A percentile compares a stretch with the other conserved stretches of the same genome.
phyloP scores from a whole-genome alignment of 768 basidiomycete genomes.

The Auriscalpium vulgare region DNA sequence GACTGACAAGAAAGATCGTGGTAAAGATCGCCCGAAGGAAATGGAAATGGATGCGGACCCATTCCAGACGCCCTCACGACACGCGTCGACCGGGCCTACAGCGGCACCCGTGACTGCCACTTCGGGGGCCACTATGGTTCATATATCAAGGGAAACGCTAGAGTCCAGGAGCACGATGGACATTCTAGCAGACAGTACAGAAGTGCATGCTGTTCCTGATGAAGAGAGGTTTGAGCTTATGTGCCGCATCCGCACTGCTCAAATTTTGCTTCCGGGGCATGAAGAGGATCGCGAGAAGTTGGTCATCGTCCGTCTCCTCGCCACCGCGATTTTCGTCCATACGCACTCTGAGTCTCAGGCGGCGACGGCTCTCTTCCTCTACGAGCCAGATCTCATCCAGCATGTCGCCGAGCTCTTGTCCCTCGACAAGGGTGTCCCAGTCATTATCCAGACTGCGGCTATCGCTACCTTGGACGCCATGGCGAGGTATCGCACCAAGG shows the following conservation, averaged over 20 bases:
- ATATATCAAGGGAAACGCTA: constrained; percentile 54
- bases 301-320: constrained; percentile 70
- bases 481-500: constrained; percentile 73
- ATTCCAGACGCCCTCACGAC: constrained; percentile 35
- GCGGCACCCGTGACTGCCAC: constrained; percentile 24
- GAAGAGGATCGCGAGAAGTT: constrained; percentile 70
- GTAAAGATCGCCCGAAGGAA: constrained; percentile 27
- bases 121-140: constrained; percentile 49
- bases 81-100: constrained; percentile 21
- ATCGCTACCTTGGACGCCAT: constrained; percentile 88
- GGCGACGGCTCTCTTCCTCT: constrained; percentile 78
- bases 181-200: constrained; percentile 66
- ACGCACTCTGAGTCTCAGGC: constrained; percentile 77
- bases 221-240: constrained; percentile 84
- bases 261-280: constrained; percentile 50
- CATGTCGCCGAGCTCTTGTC: constrained; percentile 88
- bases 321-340: constrained; percentile 88
- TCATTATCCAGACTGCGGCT: constrained; percentile 73
- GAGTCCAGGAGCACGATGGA: constrained; percentile 61
- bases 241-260: constrained; percentile 77
- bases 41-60: constrained; percentile 42
- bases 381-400: constrained; percentile 86
- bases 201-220: constrained; percentile 61
- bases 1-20: constrained; percentile 33
- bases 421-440: constrained; percentile 63